phyloP scores from a whole-genome alignment of 148 eudicot species.

The Cornus suecica region DNA sequence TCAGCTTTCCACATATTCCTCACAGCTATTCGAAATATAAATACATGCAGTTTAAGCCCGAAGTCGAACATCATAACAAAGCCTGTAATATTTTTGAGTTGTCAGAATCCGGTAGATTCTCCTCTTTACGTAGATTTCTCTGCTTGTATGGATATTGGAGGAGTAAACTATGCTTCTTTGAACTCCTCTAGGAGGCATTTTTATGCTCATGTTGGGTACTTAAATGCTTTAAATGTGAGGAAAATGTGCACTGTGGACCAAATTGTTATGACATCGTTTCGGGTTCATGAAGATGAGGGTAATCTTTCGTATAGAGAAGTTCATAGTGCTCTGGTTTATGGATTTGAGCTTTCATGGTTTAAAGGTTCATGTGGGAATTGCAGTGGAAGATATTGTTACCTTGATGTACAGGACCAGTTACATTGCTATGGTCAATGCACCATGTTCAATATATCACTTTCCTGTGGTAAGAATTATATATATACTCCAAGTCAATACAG shows the following conservation, averaged over 20 bases:
- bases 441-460: too few species aligned
- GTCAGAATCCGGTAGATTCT: neutral
- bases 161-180: neutral
- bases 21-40: too few species aligned
- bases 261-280: neutral
- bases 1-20: neutral
- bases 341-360: neutral
- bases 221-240: neutral
- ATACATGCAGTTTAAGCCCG: too few species aligned
- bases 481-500: too few species aligned
- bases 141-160: neutral
- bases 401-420: neutral
- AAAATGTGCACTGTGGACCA: neutral
- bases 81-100: neutral
- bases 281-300: neutral
- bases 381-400: neutral
- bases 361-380: neutral
- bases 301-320: neutral
- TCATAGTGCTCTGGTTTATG: neutral
- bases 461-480: too few species aligned
- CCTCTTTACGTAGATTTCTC: neutral
- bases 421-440: too few species aligned
- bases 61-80: too few species aligned
- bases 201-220: neutral
- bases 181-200: neutral